These are phyloP conservation scores for Fraxinus floribunda DNA, from an alignment of 305 asterid species.

Conservation along the genomic window DNA sequence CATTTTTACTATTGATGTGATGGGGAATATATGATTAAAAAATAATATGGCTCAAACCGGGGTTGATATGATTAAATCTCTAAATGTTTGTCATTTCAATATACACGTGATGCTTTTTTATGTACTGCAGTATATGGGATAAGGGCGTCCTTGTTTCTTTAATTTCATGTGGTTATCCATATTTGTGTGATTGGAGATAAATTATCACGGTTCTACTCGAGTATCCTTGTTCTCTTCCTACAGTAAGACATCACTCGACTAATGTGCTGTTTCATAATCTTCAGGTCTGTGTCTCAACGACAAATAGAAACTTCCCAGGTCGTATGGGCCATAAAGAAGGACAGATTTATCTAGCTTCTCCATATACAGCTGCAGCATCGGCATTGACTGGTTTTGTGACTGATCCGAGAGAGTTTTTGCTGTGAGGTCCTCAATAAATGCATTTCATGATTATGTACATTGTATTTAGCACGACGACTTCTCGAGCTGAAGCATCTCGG, in stretches of 20 bases:
- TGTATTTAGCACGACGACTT: neutral
- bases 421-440: conserved; percentile 27
- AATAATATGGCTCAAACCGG: too few species aligned
- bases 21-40: too few species aligned
- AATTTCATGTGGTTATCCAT: neutral
- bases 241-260: neutral
- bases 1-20: too few species aligned
- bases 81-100: neutral
- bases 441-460: neutral
- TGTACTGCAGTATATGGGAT: neutral
- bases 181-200: neutral
- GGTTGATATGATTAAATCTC: neutral
- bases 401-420: conserved; percentile 78
- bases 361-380: conserved; percentile 93
- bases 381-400: conserved; percentile 81
- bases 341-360: conserved; percentile 89
- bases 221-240: neutral
- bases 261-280: neutral
- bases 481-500: neutral
- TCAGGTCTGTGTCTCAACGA: conserved; percentile 89
- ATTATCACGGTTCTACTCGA: neutral
- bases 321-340: conserved; percentile 97
- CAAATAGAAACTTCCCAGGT: conserved; percentile 83
- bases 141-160: neutral
- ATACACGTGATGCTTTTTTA: neutral